Conservation (phyloP, 495 filamentous ascomycete species). For the Daldinia childiae region DNA sequence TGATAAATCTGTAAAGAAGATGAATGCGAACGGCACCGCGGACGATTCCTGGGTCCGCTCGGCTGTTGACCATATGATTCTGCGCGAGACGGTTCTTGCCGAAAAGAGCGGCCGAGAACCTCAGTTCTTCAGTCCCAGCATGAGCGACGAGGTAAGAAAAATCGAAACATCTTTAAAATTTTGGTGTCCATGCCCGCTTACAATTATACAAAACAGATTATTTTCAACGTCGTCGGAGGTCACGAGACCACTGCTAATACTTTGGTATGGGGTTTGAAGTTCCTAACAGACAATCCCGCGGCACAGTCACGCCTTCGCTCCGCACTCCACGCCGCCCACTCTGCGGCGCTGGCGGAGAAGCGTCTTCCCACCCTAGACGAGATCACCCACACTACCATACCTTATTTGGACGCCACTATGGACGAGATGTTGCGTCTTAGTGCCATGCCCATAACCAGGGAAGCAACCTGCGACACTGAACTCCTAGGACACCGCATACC, state of each 20-base stretch:
- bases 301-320: slow-evolving; percentile 1
- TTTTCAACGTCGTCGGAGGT: not conserved
- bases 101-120: slow-evolving; percentile 7
- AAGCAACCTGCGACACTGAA: slow-evolving; percentile 41
- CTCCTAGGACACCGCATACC: slow-evolving; percentile 48
- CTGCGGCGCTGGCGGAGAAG: slow-evolving; percentile 1
- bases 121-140: not conserved
- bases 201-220: not conserved
- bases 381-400: slow-evolving; percentile 19
- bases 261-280: slow-evolving; percentile 5
- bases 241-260: not conserved
- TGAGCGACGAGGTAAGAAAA: slow-evolving; percentile 4
- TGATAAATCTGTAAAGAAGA: not conserved
- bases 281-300: slow-evolving; percentile 2
- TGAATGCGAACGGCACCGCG: not conserved
- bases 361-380: not conserved
- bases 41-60: not conserved
- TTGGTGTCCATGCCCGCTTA: not conserved
- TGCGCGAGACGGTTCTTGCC: not conserved
- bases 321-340: not conserved
- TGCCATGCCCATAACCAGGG: slow-evolving; percentile 32
- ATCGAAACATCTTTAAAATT: not conserved
- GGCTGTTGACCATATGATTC: slow-evolving; percentile 3
- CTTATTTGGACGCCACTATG: slow-evolving; percentile 52
- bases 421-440: slow-evolving; percentile 50